phyloP scores from a whole-genome alignment of 208 protist species.

The Vickermania spadyakhi region DNA sequence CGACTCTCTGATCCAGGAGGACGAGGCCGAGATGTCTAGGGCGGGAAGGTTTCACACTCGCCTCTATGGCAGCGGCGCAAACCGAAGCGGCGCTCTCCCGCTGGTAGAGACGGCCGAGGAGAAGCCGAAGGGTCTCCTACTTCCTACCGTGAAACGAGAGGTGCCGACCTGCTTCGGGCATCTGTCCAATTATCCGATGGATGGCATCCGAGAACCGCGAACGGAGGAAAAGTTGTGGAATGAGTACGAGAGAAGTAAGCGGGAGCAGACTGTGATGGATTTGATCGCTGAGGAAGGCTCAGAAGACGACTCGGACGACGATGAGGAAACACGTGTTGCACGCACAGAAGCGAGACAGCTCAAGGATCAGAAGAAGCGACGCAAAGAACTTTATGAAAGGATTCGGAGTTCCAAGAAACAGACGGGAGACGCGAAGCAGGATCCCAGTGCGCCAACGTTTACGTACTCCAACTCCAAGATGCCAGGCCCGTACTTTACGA shows the following conservation, averaged over 20 bases:
- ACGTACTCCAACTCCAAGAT: constrained; percentile 9
- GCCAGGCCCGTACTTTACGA: constrained; percentile 26
- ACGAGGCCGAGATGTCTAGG: neutral
- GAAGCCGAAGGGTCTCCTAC: neutral
- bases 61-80: too few species aligned
- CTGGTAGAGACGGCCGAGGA: neutral
- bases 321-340: constrained; percentile 1
- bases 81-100: neutral
- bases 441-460: neutral
- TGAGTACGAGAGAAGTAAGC: constrained; percentile 15
- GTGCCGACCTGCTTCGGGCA: neutral
- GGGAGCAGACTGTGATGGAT: neutral
- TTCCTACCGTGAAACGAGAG: neutral
- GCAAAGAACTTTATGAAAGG: constrained; percentile 1
- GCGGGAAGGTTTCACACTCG: neutral
- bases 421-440: neutral
- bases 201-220: constrained; percentile 4
- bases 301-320: neutral
- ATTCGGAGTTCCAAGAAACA: constrained; percentile 3
- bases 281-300: constrained; percentile 1
- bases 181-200: constrained; percentile 5
- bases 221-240: constrained; percentile 13
- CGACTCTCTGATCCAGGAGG: neutral
- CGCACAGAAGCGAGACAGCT: neutral
- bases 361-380: neutral